Percentiles rank a stretch among this genome's conserved stretches.
Evolutionary conservation across 257 asterid species (phyloP).

Genomic region (Solanum tacnaense): DNA sequence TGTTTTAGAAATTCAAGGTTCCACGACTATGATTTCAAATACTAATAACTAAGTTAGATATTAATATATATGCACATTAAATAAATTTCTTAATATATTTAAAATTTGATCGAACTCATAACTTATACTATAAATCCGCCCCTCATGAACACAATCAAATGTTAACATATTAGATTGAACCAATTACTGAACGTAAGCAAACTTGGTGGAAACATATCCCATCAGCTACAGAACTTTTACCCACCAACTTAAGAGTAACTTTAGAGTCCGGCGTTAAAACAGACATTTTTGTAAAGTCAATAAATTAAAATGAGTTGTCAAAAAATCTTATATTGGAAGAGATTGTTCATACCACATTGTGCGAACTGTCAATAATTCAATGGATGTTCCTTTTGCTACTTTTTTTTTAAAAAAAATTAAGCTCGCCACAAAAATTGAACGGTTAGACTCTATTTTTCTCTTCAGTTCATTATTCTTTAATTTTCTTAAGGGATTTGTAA

Average conservation of each 20-base stretch:
- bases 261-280: neutral
- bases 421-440: neutral
- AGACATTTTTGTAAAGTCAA: neutral
- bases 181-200: neutral
- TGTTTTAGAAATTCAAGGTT: neutral
- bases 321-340: neutral
- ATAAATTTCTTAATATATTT: neutral
- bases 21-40: neutral
- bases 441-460: no score
- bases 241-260: neutral
- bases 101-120: neutral
- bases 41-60: neutral
- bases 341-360: neutral
- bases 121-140: neutral
- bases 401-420: no score
- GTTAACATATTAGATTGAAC: neutral
- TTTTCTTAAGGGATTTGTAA: neutral
- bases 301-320: neutral
- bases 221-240: neutral
- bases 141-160: neutral
- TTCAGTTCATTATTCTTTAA: no score
- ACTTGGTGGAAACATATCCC: neutral
- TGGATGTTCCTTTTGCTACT: neutral
- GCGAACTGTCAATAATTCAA: neutral
- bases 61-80: neutral